Percentiles rank a stretch among this genome's conserved stretches.
Evolutionary conservation across 2,329 filamentous ascomycete genomes (phyloP).

Genomic region (Ceratocystis destructans): DNA sequence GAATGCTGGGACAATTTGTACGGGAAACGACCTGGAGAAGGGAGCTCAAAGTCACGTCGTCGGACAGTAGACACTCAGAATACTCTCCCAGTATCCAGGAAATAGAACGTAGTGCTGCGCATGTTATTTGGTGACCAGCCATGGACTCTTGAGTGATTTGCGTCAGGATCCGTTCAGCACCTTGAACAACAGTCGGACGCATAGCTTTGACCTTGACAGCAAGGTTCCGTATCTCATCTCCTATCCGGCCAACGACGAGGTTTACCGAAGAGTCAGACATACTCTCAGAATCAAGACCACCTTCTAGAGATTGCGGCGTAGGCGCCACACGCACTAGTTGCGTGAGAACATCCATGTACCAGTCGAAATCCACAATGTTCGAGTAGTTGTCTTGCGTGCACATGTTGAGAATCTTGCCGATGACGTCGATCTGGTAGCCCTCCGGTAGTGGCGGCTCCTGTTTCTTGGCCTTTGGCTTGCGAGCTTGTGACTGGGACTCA

Average conservation of each 20-base stretch:
- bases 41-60: slow-evolving; percentile 58
- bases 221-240: slow-evolving; percentile 74
- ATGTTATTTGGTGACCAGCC: slow-evolving; percentile 42
- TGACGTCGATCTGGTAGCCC: slow-evolving; percentile 73
- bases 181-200: slow-evolving; percentile 63
- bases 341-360: slow-evolving; percentile 85
- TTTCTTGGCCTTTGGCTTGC: slow-evolving; percentile 9
- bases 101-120: slow-evolving; percentile 57
- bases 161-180: slow-evolving; percentile 62
- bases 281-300: slow-evolving; percentile 22
- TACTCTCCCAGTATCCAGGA: slow-evolving; percentile 88
- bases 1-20: slow-evolving; percentile 46
- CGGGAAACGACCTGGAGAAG: slow-evolving; percentile 54
- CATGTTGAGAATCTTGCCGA: slow-evolving; percentile 72
- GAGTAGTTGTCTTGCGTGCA: slow-evolving; percentile 80
- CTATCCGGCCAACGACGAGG: slow-evolving; percentile 40
- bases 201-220: slow-evolving; percentile 83
- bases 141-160: slow-evolving; percentile 41
- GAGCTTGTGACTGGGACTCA: background rate
- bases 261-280: slow-evolving; percentile 19
- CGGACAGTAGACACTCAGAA: slow-evolving; percentile 52
- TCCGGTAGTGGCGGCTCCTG: slow-evolving; percentile 52
- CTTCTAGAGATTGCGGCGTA: slow-evolving; percentile 30
- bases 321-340: slow-evolving; percentile 66
- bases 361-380: slow-evolving; percentile 82